These are phyloP conservation scores for Colletotrichum sidae DNA, from an alignment of 2,329 filamentous ascomycete genomes.

Conservation along the genomic window DNA sequence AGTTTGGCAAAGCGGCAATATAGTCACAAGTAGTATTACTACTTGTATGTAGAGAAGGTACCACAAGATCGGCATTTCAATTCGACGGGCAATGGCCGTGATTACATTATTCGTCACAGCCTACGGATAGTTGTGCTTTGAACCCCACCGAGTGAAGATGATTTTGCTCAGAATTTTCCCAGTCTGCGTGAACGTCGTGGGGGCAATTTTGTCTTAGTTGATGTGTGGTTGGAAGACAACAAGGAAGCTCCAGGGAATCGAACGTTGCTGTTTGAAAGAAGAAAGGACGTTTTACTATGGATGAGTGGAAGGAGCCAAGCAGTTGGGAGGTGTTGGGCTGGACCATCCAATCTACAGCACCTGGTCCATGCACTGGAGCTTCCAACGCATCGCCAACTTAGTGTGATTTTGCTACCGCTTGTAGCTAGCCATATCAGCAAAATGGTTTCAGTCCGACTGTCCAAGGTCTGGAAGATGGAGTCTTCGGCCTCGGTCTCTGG, in stretches of 20 bases:
- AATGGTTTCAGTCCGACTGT: too few relatives aligned
- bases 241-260: conserved; percentile 7
- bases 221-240: conserved; percentile 10
- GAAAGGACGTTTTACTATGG: background rate
- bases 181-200: background rate
- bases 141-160: conserved; percentile 11
- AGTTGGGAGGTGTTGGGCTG: too few relatives aligned
- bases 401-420: too few relatives aligned
- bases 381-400: too few relatives aligned
- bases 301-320: background rate
- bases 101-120: conserved; percentile 26
- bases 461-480: too few relatives aligned
- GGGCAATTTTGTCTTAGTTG: conserved; percentile 2
- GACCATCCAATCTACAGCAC: too few relatives aligned
- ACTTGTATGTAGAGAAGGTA: background rate
- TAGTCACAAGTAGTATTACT: too few relatives aligned
- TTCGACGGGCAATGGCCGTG: conserved; percentile 13
- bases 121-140: background rate
- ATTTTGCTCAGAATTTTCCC: conserved; percentile 25
- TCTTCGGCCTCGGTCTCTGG: too few relatives aligned
- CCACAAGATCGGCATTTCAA: conserved; percentile 8
- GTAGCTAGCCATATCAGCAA: too few relatives aligned
- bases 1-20: background rate
- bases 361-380: too few relatives aligned
- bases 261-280: background rate